Base-by-base conservation (phyloP, 139 green algal species). In the Tetradesmus obliquus region DNA sequence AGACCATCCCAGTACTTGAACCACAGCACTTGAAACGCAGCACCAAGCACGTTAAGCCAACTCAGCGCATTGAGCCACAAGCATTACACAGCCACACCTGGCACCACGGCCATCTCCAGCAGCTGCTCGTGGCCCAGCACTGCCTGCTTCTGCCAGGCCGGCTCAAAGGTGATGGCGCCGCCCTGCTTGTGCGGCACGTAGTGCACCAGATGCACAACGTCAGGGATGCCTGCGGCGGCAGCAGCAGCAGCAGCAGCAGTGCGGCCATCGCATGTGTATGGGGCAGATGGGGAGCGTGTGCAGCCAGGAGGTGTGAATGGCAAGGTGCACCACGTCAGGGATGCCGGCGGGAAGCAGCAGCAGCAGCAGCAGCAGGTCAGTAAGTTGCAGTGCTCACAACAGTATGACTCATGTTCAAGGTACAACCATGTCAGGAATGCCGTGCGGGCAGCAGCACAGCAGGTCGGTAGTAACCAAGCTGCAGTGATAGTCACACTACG, bases 81-180 rank as follows among this genome's bases (percentile, higher is more conserved):
- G 32, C 32, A 45, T 45, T 45, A 45, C 32, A 45, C 32, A 45
- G 32, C 60, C 66, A 3, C 17, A 76, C 66, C 66, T n/a, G 88
- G 88, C 13, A 91, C 58, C 3, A 91, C 88, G 3, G 22, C 62
- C 88, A 92, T 88, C 17, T 88, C 80, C 57, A 92, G 79, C 60
- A 88, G 88, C 24, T 53, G 62, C 45, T 91, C 88, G 24, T 86
- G 55, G n/a, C 88, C 90, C 74, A 90, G 54, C 12, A 74, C 71
- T 7, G 10, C 54, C 24, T 85, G 55, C 55, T 91, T 91, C 69
- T 86, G 13, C 88, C 88, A 91, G 15, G 81, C 19, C 32, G 15
- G 24, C 19, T 80, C 88, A 20, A 69, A 91, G 17, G 58, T 80
- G 57, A 91, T 85, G 76, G 1, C 53, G 17, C 0, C 62, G 45